phyloP scores from a whole-genome alignment of 2,329 filamentous ascomycete species.

The Aspergillus piperis region DNA sequence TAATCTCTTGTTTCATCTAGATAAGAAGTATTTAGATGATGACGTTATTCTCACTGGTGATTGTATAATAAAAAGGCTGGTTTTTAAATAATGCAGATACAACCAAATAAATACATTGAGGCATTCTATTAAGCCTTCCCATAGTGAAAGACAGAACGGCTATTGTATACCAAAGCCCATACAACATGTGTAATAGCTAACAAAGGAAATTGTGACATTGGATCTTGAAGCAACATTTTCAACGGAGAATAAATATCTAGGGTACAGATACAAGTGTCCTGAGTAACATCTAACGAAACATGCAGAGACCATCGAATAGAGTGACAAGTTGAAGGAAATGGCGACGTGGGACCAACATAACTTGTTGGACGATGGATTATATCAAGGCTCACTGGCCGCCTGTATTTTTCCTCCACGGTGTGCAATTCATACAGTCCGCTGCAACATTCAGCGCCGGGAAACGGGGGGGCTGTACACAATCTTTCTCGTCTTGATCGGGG shows the following conservation, averaged over 20 bases:
- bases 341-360: conserved; percentile 25
- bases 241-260: conserved; percentile 44
- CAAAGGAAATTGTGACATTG: conserved; percentile 44
- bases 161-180: conserved; percentile 4
- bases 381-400: conserved; percentile 28
- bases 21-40: not conserved
- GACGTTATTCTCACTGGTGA: no score
- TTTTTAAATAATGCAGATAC: no score
- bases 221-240: conserved; percentile 43
- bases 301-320: conserved; percentile 33
- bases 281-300: conserved; percentile 43
- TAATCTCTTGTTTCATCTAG: not conserved
- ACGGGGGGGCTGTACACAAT: conserved; percentile 78
- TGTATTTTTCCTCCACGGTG: conserved; percentile 30
- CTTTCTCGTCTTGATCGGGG: conserved; percentile 93
- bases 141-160: not conserved
- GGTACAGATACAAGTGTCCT: conserved; percentile 46
- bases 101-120: not conserved
- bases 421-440: conserved; percentile 32
- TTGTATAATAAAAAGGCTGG: no score
- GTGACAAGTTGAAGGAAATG: conserved; percentile 28
- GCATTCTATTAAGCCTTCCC: not conserved
- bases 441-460: conserved; percentile 37
- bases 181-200: conserved; percentile 17
- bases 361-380: conserved; percentile 27